Percentiles rank a stretch among this genome's conserved stretches.
phyloP scores from a whole-genome alignment of 1,284 basidiomycete genomes.

The Boletellus deceptivus region DNA sequence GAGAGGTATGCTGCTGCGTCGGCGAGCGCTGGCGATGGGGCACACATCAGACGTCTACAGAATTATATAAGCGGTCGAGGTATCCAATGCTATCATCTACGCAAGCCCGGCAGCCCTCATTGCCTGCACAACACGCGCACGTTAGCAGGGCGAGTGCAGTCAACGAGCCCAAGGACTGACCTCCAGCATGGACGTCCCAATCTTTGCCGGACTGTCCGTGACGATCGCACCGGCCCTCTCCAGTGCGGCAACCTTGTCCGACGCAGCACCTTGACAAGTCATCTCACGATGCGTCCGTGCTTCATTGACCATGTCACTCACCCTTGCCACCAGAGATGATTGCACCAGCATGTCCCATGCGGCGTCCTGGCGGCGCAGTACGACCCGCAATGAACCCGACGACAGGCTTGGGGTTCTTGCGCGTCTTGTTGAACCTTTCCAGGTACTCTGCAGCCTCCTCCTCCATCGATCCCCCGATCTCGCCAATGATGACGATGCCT shows the following conservation, averaged over 20 bases:
- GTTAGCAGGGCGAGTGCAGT: slow-evolving; percentile 5
- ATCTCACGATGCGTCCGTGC: background rate
- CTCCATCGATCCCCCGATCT: slow-evolving; percentile 99
- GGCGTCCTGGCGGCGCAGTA: slow-evolving; percentile 94
- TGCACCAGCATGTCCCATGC: slow-evolving; percentile 99
- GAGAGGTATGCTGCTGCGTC: slow-evolving; percentile 61
- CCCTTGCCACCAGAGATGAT: slow-evolving; percentile 99
- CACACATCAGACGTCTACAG: slow-evolving; percentile 29
- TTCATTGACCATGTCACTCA: slow-evolving; percentile 25
- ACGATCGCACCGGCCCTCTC: slow-evolving; percentile 92
- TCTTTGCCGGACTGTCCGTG: slow-evolving; percentile 95
- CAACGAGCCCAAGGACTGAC: slow-evolving; percentile 38
- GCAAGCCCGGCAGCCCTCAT: slow-evolving; percentile 84
- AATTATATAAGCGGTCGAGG: slow-evolving; percentile 28
- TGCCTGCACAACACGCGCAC: slow-evolving; percentile 44
- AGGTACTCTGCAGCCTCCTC: slow-evolving; percentile 98
- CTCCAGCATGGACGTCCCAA: slow-evolving; percentile 85
- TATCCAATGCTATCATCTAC: slow-evolving; percentile 40
- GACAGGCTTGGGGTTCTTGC: slow-evolving; percentile 88
- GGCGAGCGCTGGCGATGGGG: slow-evolving; percentile 52
- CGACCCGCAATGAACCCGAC: slow-evolving; percentile 98
- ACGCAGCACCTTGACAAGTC: slow-evolving; percentile 68
- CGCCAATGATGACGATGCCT: slow-evolving; percentile 97
- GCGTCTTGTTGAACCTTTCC: slow-evolving; percentile 89
- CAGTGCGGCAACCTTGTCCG: slow-evolving; percentile 95